Evolutionary conservation across 352 stramenopile species (phyloP).

Genomic region (Pythium sukuiense): DNA sequence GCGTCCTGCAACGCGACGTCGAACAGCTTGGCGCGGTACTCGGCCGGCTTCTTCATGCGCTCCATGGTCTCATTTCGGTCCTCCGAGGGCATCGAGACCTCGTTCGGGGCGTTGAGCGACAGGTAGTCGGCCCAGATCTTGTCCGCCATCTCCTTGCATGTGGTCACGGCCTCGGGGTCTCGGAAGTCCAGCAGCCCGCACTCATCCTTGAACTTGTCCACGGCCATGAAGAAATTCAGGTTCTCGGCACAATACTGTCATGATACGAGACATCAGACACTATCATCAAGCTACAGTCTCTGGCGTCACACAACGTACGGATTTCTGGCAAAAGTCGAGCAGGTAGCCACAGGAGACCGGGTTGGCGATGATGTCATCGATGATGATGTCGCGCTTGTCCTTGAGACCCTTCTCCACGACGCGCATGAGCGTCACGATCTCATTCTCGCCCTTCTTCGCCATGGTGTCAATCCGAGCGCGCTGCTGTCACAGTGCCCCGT

Average conservation of each 20-base stretch:
- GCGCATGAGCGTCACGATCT: conserved; percentile 64
- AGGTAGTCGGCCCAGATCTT: conserved; percentile 84
- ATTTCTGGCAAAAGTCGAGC: conserved; percentile 86
- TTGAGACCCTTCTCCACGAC: conserved; percentile 67
- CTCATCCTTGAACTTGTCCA: conserved; percentile 86
- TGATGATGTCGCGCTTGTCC: conserved; percentile 78
- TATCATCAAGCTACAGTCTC: neutral
- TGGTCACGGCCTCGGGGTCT: conserved; percentile 74
- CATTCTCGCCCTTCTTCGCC: conserved; percentile 69
- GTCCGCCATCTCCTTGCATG: conserved; percentile 82
- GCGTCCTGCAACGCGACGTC: conserved; percentile 81
- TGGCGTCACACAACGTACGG: conserved; percentile 39
- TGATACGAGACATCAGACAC: conserved; percentile 5
- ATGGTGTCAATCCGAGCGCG: conserved; percentile 30
- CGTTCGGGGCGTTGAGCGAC: conserved; percentile 82
- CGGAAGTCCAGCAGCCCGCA: conserved; percentile 76
- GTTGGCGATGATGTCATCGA: conserved; percentile 86
- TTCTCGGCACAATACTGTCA: conserved; percentile 80
- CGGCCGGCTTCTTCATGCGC: conserved; percentile 77
- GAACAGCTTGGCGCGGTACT: conserved; percentile 80
- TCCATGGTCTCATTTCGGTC: conserved; percentile 80
- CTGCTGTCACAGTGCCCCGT: neutral
- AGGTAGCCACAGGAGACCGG: conserved; percentile 83
- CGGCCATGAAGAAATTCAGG: conserved; percentile 87
- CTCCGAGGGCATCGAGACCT: conserved; percentile 78